Percentiles rank a stretch among this genome's conserved stretches.
Evolutionary conservation across 2,329 filamentous ascomycete species (phyloP).

Genomic region (Ceratocystis variospora): DNA sequence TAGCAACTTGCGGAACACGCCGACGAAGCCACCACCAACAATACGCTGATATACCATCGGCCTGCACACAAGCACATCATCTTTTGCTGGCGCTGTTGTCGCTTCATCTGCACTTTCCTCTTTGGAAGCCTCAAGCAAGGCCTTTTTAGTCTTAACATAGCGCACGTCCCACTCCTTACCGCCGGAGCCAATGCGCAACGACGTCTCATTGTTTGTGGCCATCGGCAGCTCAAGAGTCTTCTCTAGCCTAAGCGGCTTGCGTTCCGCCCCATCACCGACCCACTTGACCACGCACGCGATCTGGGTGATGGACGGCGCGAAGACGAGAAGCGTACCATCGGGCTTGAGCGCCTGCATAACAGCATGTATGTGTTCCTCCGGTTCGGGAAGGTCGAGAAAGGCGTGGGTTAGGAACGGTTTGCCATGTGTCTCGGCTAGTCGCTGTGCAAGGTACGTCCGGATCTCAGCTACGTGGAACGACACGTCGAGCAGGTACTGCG

Average conservation of each 20-base stretch:
- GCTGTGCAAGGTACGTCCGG: constrained; percentile 43
- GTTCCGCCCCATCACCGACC: constrained; percentile 20
- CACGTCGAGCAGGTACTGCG: constrained; percentile 54
- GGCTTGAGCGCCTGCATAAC: constrained; percentile 46
- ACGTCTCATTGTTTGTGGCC: constrained; percentile 29
- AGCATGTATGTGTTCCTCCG: constrained; percentile 35
- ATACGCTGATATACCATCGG: constrained; percentile 31
- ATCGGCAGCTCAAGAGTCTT: constrained; percentile 44
- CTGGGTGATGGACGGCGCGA: constrained; percentile 67
- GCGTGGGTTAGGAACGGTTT: constrained; percentile 53
- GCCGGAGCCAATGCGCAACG: constrained; percentile 33
- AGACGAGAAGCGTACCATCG: constrained; percentile 53
- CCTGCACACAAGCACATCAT: constrained; percentile 30
- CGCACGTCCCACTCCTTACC: constrained; percentile 53
- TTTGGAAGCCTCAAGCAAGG: constrained; percentile 21
- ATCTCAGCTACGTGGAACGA: constrained; percentile 62
- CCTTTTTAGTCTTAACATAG: constrained; percentile 26
- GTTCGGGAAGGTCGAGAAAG: constrained; percentile 58
- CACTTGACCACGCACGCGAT: constrained; percentile 49
- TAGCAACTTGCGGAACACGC: constrained; percentile 28
- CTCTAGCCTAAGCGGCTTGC: constrained; percentile 34
- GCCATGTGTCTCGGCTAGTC: constrained; percentile 27
- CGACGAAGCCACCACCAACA: constrained; percentile 31
- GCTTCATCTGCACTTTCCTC: constrained; percentile 20
- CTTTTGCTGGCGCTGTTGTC: neutral